These are phyloP conservation scores for Cordyceps tenuipes DNA, from an alignment of 2,329 filamentous ascomycete genomes.

Conservation along the genomic window DNA sequence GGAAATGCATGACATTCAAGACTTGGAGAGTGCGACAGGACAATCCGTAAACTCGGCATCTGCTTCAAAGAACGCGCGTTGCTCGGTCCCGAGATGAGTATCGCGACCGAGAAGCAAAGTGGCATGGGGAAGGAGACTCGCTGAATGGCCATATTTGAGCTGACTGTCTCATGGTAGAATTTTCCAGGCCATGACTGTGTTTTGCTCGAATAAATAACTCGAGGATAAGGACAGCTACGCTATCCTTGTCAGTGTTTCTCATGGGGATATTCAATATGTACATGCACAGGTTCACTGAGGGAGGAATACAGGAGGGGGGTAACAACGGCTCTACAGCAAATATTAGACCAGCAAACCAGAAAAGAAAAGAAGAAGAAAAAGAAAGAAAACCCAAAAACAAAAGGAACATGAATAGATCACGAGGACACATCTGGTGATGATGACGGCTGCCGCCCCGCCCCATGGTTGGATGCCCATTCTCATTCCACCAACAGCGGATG, in stretches of 20 bases:
- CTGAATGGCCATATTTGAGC: too few relatives aligned
- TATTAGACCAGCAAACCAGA: neutral
- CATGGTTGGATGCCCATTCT: neutral
- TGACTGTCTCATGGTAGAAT: too few relatives aligned
- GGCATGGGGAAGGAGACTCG: neutral
- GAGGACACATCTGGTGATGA: conserved; percentile 3
- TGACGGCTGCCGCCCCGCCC: neutral
- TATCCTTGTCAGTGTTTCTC: too few relatives aligned
- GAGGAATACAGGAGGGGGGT: neutral
- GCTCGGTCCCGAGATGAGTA: neutral
- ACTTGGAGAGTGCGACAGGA: neutral
- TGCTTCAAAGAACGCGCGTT: neutral
- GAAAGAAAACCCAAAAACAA: too few relatives aligned
- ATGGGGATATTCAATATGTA: too few relatives aligned
- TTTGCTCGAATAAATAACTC: too few relatives aligned
- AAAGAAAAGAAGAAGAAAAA: neutral
- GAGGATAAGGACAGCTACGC: too few relatives aligned
- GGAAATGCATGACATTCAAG: neutral
- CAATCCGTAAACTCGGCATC: neutral
- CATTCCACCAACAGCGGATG: conserved; percentile 1
- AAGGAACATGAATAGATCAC: neutral
- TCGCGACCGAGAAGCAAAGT: neutral
- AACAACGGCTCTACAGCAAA: neutral
- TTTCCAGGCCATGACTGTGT: too few relatives aligned
- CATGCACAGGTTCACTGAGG: neutral